phyloP scores from a whole-genome alignment of 495 filamentous ascomycete genomes.

The Hyaloscypha variabilis region DNA sequence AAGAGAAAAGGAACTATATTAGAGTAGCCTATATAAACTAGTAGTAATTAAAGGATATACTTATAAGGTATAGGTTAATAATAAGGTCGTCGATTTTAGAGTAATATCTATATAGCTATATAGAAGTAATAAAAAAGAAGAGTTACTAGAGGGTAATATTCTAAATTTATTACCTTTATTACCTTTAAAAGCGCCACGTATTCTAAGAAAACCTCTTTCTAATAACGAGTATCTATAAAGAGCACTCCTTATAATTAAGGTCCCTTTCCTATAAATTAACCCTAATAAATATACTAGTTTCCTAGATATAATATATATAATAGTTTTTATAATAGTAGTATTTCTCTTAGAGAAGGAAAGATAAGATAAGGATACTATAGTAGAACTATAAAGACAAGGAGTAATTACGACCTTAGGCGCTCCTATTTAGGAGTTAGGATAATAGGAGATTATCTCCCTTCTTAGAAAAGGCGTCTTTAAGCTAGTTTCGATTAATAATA shows the following conservation, averaged over 20 bases:
- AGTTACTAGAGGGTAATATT: no score
- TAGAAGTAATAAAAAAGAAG: no score
- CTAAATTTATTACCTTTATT: no score
- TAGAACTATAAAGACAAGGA: background rate
- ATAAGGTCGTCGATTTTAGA: background rate
- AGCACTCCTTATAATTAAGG: no score
- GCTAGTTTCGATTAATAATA: background rate
- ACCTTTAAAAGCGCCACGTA: no score
- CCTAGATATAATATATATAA: background rate
- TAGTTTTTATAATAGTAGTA: background rate
- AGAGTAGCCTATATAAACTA: slow-evolving; percentile 3
- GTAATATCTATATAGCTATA: background rate
- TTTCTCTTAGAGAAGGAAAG: background rate
- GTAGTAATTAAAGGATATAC: slow-evolving; percentile 1
- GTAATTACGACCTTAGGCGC: background rate
- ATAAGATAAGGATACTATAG: background rate
- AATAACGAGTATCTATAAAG: no score
- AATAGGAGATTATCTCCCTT: background rate
- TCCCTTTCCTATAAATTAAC: background rate
- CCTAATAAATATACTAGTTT: background rate
- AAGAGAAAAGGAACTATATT: slow-evolving; percentile 3
- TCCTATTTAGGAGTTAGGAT: background rate
- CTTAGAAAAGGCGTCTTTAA: slow-evolving; percentile 2
- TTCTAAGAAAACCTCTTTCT: no score
- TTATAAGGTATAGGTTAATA: background rate